Evolutionary conservation across 768 basidiomycete species (phyloP).

Genomic region (Tricholoma saponaceum): DNA sequence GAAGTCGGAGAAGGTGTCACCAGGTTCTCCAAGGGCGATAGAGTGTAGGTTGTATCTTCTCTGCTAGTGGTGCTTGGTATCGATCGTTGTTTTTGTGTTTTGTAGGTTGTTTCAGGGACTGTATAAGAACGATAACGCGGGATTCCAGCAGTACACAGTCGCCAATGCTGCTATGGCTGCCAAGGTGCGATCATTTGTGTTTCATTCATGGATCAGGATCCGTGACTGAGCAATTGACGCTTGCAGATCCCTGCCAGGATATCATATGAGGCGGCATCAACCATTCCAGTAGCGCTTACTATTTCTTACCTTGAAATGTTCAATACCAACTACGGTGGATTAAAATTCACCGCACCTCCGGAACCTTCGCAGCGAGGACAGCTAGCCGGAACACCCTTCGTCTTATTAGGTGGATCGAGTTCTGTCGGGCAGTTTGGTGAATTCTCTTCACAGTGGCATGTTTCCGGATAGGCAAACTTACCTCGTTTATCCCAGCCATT

Average conservation of each 20-base stretch:
- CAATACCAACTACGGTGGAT: conserved; percentile 16
- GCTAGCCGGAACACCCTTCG: conserved; percentile 23
- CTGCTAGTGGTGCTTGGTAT: background rate
- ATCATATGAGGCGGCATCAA: conserved; percentile 33
- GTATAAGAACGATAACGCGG: conserved; percentile 6
- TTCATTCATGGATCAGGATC: conserved; percentile 23
- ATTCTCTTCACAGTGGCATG: background rate
- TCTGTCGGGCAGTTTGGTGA: conserved; percentile 24
- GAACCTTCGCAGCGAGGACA: conserved; percentile 15
- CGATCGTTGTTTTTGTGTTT: background rate
- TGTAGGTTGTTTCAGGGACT: conserved; percentile 8
- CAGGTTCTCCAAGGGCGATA: conserved; percentile 45
- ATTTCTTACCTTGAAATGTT: conserved; percentile 33
- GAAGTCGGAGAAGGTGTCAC: conserved; percentile 49
- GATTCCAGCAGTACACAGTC: conserved; percentile 25
- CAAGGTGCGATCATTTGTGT: conserved; percentile 7
- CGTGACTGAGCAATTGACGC: background rate
- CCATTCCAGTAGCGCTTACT: conserved; percentile 30
- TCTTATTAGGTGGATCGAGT: conserved; percentile 22
- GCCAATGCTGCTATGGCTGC: conserved; percentile 15
- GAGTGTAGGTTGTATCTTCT: conserved; percentile 36
- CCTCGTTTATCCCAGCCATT: conserved; percentile 17
- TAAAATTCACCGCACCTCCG: conserved; percentile 17
- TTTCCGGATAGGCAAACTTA: background rate
- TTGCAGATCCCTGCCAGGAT: conserved; percentile 25